These are phyloP conservation scores for Peziza echinospora DNA, from an alignment of 495 filamentous ascomycete species.

Conservation along the genomic window DNA sequence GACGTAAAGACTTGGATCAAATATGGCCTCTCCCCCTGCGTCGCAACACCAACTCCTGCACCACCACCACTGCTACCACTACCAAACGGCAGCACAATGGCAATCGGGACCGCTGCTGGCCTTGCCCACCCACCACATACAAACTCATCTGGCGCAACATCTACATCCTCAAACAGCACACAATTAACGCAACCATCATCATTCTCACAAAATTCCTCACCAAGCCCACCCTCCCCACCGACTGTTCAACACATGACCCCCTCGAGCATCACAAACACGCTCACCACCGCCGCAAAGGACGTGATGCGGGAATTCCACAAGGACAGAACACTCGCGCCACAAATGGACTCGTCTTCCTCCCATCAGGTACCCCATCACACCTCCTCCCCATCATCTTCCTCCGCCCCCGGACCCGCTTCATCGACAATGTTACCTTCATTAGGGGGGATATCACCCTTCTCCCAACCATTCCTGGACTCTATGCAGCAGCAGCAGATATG, in stretches of 20 bases:
- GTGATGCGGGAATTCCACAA: slow-evolving; percentile 11
- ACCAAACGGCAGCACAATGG: slow-evolving; percentile 23
- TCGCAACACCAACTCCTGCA: slow-evolving; percentile 32
- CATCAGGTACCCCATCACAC: neutral
- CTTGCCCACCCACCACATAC: no score
- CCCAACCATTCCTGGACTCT: neutral
- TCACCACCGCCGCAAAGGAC: slow-evolving; percentile 19
- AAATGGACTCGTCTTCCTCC: slow-evolving; percentile 24
- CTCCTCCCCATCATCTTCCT: no score
- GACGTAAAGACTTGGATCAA: slow-evolving; percentile 57
- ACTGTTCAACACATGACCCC: slow-evolving; percentile 1
- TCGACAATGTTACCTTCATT: no score
- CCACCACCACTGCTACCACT: slow-evolving; percentile 19
- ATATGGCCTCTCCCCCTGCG: slow-evolving; percentile 56
- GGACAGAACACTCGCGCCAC: slow-evolving; percentile 28
- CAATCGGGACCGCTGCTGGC: no score
- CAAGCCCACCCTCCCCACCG: slow-evolving; percentile 4
- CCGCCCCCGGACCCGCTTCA: no score
- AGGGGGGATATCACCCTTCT: neutral
- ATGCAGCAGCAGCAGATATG: slow-evolving; percentile 9
- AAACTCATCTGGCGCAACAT: no score
- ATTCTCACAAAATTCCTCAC: neutral
- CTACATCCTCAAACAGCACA: slow-evolving; percentile 10
- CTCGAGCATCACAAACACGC: slow-evolving; percentile 9
- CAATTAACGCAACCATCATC: slow-evolving; percentile 1